Evolutionary conservation across 352 stramenopile species (phyloP), one percentile per base, ranked within the genome.

Genomic region (Phytophthora colocasiae): DNA sequence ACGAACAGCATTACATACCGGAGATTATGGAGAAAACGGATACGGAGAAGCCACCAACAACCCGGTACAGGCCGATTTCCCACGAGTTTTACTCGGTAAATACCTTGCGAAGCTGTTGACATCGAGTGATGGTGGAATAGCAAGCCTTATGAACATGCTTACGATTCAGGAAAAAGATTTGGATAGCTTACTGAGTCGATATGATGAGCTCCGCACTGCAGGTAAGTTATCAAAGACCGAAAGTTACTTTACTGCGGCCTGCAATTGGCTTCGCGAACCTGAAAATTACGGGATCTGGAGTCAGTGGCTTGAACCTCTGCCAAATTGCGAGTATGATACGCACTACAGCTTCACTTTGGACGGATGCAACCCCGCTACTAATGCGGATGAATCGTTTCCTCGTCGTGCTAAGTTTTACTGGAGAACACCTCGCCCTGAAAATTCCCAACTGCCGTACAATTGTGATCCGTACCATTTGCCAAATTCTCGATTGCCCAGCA

Each of bases 21-120:
- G 34, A 6, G 66, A 19, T 1, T 89, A 85, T 56, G 79, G 81
- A 2, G 79, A 90, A 50, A 63, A 83, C 43, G 79, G 81, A 0
- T 81, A 78, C 45, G 80, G 80, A 1, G 55, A 64, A 52, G 34
- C 65, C n/a, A 87, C 77, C 1, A 57, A 65, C 38, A 88, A 88
- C 27, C 71, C 66, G 0, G 71, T 88, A 4, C 26, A 52, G 1
- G 66, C 78, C 2, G 79, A 88, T 47, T 89, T 83, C 12, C 75
- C 79, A 14, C 51, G 41, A 1, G 44, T 71, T 4, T 27, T 66
- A 3, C 66, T 88, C 0, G 62, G 72, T 26, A 86, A 85, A 49
- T 87, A 81, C 41, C 29, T 49, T 29, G 54, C 54, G 0, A 55
- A 73, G 7, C 1, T 72, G 10, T 43, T 75, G 41, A 63, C 54